phyloP scores from a whole-genome alignment of 208 protist species.

The Wallacemonas sp. region DNA sequence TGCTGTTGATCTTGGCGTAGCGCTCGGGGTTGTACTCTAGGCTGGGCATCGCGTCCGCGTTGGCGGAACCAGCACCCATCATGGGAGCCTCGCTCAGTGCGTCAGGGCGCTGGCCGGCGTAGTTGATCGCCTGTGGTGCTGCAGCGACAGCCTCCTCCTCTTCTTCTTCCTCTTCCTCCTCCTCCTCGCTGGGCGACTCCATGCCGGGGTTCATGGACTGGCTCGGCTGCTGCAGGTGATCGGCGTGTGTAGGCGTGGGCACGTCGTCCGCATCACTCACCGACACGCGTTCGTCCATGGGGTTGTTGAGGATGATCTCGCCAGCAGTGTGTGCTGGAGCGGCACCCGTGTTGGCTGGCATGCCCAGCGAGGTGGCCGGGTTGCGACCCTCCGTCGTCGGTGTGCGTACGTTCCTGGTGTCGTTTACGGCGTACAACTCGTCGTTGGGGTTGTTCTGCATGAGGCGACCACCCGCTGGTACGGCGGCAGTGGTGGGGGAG shows the following conservation, averaged over 20 bases:
- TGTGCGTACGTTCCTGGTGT: slow-evolving; percentile 34
- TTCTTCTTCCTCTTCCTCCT: slow-evolving; percentile 20
- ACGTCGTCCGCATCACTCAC: slow-evolving; percentile 59
- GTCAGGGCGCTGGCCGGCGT: slow-evolving; percentile 62
- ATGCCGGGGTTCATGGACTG: slow-evolving; percentile 12
- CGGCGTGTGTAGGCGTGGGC: slow-evolving; percentile 39
- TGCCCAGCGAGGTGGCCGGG: neutral
- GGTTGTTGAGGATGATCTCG: slow-evolving; percentile 76
- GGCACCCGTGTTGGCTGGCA: neutral
- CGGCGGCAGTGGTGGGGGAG: neutral
- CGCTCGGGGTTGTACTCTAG: slow-evolving; percentile 87
- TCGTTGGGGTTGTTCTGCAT: slow-evolving; percentile 58
- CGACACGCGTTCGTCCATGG: slow-evolving; percentile 85
- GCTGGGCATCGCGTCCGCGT: slow-evolving; percentile 21
- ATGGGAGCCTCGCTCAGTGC: slow-evolving; percentile 45
- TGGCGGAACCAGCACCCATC: slow-evolving; percentile 20
- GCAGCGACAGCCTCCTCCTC: slow-evolving; percentile 15
- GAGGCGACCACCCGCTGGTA: slow-evolving; percentile 4
- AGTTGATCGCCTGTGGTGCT: slow-evolving; percentile 41
- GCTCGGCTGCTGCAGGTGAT: neutral
- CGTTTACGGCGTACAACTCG: slow-evolving; percentile 42
- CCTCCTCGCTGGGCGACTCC: neutral
- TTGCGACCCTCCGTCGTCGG: slow-evolving; percentile 17
- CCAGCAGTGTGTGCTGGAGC: slow-evolving; percentile 22
- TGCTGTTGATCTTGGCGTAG: slow-evolving; percentile 83